A percentile compares a stretch with the other conserved stretches of the same genome.
phyloP scores from a whole-genome alignment of 2,329 filamentous ascomycete genomes.

The Ambrosiella cleistominuta region DNA sequence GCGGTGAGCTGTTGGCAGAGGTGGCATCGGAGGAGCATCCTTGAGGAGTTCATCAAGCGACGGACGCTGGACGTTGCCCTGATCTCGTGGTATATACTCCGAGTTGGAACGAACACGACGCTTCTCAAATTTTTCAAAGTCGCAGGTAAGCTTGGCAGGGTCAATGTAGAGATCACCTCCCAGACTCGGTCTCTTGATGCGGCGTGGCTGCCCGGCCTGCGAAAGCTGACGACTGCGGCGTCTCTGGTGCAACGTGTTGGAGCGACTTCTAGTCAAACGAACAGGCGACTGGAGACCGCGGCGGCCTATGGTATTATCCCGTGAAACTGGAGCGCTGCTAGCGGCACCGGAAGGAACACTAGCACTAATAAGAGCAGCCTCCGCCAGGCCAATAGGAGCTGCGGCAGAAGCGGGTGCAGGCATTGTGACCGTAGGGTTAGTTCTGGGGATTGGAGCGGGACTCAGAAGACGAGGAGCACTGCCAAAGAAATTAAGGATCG shows the following conservation, averaged over 20 bases:
- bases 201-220: constrained; percentile 26
- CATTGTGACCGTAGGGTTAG: constrained; percentile 28
- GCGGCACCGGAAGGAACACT: neutral
- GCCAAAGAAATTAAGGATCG: constrained; percentile 10
- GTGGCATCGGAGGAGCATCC: constrained; percentile 9
- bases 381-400: neutral
- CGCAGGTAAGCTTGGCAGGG: constrained; percentile 19
- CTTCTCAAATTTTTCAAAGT: constrained; percentile 13
- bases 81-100: constrained; percentile 15
- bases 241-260: constrained; percentile 37
- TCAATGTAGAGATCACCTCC: constrained; percentile 36
- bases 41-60: constrained; percentile 26
- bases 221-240: constrained; percentile 22
- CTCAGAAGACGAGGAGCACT: constrained; percentile 23
- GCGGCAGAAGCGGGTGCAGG: constrained; percentile 19
- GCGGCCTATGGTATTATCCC: constrained; percentile 32
- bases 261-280: constrained; percentile 31
- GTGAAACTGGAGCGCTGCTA: constrained; percentile 5
- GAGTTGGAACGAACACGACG: constrained; percentile 10
- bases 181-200: constrained; percentile 34
- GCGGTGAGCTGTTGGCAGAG: constrained; percentile 2
- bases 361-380: neutral
- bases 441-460: constrained; percentile 39
- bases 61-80: constrained; percentile 24
- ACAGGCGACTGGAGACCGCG: constrained; percentile 36